Evolutionary conservation across 1,284 basidiomycete species (phyloP).

Genomic region (Rhodotorula sp.): DNA sequence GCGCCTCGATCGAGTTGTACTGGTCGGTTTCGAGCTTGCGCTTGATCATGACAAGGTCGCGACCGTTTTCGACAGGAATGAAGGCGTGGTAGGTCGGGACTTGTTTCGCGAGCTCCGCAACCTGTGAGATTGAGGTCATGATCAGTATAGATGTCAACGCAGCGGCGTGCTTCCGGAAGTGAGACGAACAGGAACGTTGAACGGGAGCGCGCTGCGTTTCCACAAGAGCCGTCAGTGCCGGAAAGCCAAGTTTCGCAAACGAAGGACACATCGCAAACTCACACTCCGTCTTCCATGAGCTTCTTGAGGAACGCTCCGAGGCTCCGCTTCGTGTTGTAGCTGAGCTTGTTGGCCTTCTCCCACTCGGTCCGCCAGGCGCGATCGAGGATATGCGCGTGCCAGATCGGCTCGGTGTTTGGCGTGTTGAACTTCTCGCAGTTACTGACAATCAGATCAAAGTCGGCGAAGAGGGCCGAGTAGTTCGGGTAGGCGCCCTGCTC

Average conservation of each 20-base stretch:
- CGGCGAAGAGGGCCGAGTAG: constrained; percentile 77
- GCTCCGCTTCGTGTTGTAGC: constrained; percentile 75
- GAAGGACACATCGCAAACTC: constrained; percentile 49
- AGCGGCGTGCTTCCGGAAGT: neutral
- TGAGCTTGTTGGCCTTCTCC: constrained; percentile 71
- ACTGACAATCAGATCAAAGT: constrained; percentile 77
- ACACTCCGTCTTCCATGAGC: constrained; percentile 70
- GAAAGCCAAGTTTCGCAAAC: neutral
- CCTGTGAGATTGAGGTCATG: constrained; percentile 19
- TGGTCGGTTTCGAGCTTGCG: constrained; percentile 76
- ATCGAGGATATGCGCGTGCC: constrained; percentile 71
- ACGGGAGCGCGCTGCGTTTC: constrained; percentile 15
- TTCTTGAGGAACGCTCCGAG: constrained; percentile 70
- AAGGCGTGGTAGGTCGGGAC: constrained; percentile 81
- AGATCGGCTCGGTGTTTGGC: constrained; percentile 68
- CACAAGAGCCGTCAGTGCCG: too few species aligned
- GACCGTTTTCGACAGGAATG: constrained; percentile 76
- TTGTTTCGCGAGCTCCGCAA: constrained; percentile 56
- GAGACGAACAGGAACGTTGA: constrained; percentile 15
- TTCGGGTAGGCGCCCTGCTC: constrained; percentile 63
- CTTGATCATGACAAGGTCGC: constrained; percentile 81
- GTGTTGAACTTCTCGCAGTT: constrained; percentile 83
- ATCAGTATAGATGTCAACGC: neutral
- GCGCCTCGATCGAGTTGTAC: constrained; percentile 71
- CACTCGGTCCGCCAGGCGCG: constrained; percentile 78